Conservation (phyloP, 768 basidiomycete genomes). For the Asterophora parasitica region DNA sequence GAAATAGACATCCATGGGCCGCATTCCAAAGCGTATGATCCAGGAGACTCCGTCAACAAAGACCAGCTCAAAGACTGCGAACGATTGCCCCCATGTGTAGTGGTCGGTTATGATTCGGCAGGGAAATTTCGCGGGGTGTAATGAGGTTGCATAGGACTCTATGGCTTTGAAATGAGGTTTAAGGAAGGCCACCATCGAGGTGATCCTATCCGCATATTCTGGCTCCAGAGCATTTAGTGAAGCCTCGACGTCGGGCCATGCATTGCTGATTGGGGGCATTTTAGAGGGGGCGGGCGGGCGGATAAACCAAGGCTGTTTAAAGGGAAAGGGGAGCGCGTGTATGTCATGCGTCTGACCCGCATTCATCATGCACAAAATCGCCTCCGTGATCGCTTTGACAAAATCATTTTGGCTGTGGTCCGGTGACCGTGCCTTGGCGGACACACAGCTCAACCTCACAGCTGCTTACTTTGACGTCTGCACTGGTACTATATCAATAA, state of each 20-base stretch:
- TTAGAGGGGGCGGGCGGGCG: background rate
- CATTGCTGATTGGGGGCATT: slow-evolving; percentile 31
- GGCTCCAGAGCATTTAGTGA: slow-evolving; percentile 31
- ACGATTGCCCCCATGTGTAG: slow-evolving; percentile 40
- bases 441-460: too few species aligned
- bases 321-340: background rate
- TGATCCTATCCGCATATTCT: slow-evolving; percentile 30
- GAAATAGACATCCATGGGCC: slow-evolving; percentile 36
- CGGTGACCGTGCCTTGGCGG: too few species aligned
- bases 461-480: too few species aligned
- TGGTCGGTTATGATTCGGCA: slow-evolving; percentile 29
- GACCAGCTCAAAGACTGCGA: slow-evolving; percentile 33
- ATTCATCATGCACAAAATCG: background rate
- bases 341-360: background rate
- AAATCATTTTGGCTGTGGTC: too few species aligned
- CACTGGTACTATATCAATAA: too few species aligned
- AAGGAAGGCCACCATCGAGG: slow-evolving; percentile 32
- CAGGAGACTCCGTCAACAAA: slow-evolving; percentile 29
- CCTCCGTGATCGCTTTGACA: too few species aligned
- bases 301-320: background rate
- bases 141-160: slow-evolving; percentile 29
- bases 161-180: slow-evolving; percentile 26
- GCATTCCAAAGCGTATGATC: slow-evolving; percentile 39
- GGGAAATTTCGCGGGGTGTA: slow-evolving; percentile 26
- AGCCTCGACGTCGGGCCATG: slow-evolving; percentile 33